Base-by-base conservation (phyloP, 768 basidiomycete species). In the Boletus sp. region DNA sequence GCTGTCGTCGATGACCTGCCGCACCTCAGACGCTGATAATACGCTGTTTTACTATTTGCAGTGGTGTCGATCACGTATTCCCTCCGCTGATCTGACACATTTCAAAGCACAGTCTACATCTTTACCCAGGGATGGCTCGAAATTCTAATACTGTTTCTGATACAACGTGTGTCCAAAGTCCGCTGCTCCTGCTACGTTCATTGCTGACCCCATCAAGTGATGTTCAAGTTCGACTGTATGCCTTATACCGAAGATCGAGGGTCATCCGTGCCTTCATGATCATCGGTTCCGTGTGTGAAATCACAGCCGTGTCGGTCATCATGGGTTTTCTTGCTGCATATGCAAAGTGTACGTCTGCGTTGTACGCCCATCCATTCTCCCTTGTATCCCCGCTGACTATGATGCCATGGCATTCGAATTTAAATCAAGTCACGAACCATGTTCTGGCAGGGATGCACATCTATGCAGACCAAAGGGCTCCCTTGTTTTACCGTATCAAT, bases 221-320 rank as follows among this genome's bases (percentile, higher is more conserved):
- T 63, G 39, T 64, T 42, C 62, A 60, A 52, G 52, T 40, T 45
- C 58, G 58, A 9, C 29, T 64, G 14, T 61, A 64, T 18, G 47
- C 58, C 8, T 32, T 60, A 39, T 64, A 57, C 29, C 41, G 32
- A 33, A 9, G 44, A 28, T 64, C 63, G 2, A 54, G 32, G 18
- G 35, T 37, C 8, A 11, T 64, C n/a, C 24, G 57, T 14, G 37
- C 35, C 1, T 3, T 64, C 39, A 57, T 64, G 62, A 7, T 24
- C 10, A 29, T 42, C 14, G 52, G 58, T 30, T 64, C 45, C 7
- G 2, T 64, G 20, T 56, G 49, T 12, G 62, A 60, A 33, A 41
- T 66, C n/a, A 33, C 39, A 14, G 56, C 58, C 20, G 10, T 60
- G 56, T 32, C 36, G 4, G 47, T 18, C 8, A 54, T 64, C 14